Percentiles rank a stretch among this genome's conserved stretches.
These are phyloP conservation scores for Penicillium odoratum DNA, from an alignment of 495 filamentous ascomycete genomes.

Conservation along the genomic window DNA sequence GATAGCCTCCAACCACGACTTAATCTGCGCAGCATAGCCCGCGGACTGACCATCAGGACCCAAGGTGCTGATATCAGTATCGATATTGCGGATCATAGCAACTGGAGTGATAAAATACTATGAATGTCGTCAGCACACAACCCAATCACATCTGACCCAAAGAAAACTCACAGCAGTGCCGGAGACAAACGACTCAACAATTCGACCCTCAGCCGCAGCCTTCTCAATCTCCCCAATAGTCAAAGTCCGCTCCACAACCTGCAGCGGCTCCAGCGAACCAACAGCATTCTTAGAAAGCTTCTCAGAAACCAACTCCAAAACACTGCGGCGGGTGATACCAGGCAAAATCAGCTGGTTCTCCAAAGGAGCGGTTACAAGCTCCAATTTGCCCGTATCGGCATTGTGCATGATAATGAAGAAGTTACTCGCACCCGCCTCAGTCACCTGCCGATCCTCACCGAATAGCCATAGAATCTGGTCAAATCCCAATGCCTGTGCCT, in stretches of 20 bases:
- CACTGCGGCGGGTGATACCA: constrained; percentile 76
- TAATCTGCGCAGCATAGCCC: constrained; percentile 70
- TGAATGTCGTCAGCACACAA: constrained; percentile 7
- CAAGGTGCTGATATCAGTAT: constrained; percentile 65
- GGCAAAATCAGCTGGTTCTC: constrained; percentile 80
- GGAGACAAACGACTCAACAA: constrained; percentile 82
- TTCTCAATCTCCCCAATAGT: constrained; percentile 76
- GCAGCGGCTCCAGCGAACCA: constrained; percentile 53
- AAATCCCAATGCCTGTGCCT: constrained; percentile 69
- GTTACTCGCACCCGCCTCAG: constrained; percentile 89
- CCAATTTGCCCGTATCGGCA: constrained; percentile 57
- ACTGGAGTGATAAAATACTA: constrained; percentile 82
- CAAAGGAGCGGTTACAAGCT: constrained; percentile 82
- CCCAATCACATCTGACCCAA: neutral
- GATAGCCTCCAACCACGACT: constrained; percentile 76
- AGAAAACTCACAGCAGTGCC: constrained; percentile 73
- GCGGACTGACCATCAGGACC: constrained; percentile 57
- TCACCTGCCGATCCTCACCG: constrained; percentile 70
- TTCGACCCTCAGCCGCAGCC: constrained; percentile 70
- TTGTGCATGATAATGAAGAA: constrained; percentile 86
- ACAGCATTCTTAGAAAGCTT: constrained; percentile 45
- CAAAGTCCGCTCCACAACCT: constrained; percentile 78
- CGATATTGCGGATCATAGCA: constrained; percentile 69
- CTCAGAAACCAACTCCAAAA: constrained; percentile 70
- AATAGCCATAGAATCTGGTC: constrained; percentile 94